Conservation (phyloP, 2,329 filamentous ascomycete genomes). For the Nemania serpens region DNA sequence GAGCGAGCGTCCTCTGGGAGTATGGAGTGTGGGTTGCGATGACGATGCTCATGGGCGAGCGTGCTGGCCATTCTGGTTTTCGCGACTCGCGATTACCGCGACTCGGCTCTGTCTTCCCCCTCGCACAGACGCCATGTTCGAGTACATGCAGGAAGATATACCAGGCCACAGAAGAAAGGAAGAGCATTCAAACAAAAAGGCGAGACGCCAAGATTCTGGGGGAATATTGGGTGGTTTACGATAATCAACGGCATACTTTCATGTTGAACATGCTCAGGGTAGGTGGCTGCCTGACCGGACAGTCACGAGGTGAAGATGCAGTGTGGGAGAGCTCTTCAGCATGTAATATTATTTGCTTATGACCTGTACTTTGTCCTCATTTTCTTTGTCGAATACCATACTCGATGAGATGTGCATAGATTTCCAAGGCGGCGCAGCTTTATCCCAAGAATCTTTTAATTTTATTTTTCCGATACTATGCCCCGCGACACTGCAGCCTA, state of each 20-base stretch:
- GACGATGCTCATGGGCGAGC: conserved; percentile 27
- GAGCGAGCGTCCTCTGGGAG: conserved; percentile 17
- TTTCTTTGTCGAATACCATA: conserved; percentile 39
- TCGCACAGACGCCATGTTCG: conserved; percentile 29
- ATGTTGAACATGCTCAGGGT: conserved; percentile 33
- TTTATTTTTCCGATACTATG: neutral
- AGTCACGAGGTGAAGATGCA: conserved; percentile 36
- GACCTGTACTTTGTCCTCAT: conserved; percentile 43
- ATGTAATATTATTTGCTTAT: conserved; percentile 55
- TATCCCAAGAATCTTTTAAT: neutral
- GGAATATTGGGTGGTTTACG: conserved; percentile 34
- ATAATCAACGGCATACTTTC: conserved; percentile 42
- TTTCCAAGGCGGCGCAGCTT: conserved; percentile 7
- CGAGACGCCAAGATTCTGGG: conserved; percentile 29
- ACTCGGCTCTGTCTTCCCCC: conserved; percentile 21
- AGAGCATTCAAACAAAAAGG: conserved; percentile 28
- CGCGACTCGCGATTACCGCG: conserved; percentile 26
- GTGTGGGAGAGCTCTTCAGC: conserved; percentile 47
- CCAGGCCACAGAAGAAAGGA: conserved; percentile 21
- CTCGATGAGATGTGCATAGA: conserved; percentile 39
- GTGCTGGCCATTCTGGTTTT: conserved; percentile 33
- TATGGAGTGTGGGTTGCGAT: conserved; percentile 32
- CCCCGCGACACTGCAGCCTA: neutral
- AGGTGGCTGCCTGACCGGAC: conserved; percentile 30
- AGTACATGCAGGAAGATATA: conserved; percentile 28